Evolutionary conservation across 441 rosid genomes (phyloP), one percentile per base, ranked within the genome.

Genomic region (Lepidium campestre): DNA sequence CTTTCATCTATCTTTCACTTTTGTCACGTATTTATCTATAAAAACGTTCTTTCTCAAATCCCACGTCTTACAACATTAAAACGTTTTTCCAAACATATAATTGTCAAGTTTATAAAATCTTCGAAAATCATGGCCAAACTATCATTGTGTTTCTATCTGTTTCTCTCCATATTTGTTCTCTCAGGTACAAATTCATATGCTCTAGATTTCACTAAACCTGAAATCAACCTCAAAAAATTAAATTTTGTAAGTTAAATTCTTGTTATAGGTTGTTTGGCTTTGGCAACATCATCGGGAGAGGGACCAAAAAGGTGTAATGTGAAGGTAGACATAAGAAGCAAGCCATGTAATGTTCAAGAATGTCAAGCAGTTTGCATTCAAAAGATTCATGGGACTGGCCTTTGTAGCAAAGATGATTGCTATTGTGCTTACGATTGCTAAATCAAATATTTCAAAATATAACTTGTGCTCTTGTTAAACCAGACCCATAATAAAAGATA

Each of bases 111-210:
- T 1, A 14, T 14, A 41, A 6, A n/a, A 37, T 49, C 7, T 17
- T 63, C 40, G 35, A 6, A 40, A 40, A 15, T 41, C 31, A 40
- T 50, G 49, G 14, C 52, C 31, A 65, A 52, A 65, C 41, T 39
- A n/a, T 10, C 10, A 9, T 52, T 52, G 36, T 52, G 29, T 18
- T 65, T 12, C 22, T 65, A 65, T 52, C 7, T 65, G 31, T 39
- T 65, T 36, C 53, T 52, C 44, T 39, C 50, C 45, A 40, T 65
- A 41, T 12, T 50, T 13, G 50, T 52, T 40, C 52, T 65, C 69
- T 9, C 60, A 39, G 59, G 49, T 64, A 64, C 4, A 50, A 3
- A 7, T 25, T 25, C 10, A n/a, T 22, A 62, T 36, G 15, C 20
- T 46, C 8, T 61, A 15, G 18, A 19, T 45, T 17, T 45, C 14